Base-by-base conservation (phyloP, 805 yeast genomes). In the Nakazawaea laoshanensis region DNA sequence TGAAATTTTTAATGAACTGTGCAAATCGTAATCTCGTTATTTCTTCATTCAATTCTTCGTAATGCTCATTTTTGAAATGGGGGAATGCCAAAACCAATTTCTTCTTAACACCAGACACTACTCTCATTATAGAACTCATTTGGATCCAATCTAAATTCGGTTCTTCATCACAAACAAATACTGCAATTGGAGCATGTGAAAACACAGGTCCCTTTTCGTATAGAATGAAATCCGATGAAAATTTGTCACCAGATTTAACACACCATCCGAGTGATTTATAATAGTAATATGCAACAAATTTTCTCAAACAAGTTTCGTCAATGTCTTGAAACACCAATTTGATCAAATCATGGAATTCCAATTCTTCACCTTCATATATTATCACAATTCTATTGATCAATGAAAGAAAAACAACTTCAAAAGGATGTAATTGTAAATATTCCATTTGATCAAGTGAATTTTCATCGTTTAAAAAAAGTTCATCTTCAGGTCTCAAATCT, bases 151-250 rank as follows among this genome's bases (percentile, higher is more conserved):
- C 55, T 1, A 55, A 13, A 13, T 7, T 34, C 7, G 35, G 43
- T 1, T 41, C 42, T 19, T 34, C 31, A 36, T 57, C 56, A 21
- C 74, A 38, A 5, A 82, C 59, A 29, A 70, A 48, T 3, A 85
- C 59, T 5, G 89, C 84, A 52, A 74, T 84, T 50, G 87, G 95
- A 0, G 98, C 96, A 52, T 92, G 99, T 32, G 80, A 75, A 52
- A 88, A 86, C 2, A 96, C 96, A 7, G 97, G 98, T 0, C 99
- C 99, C 37, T 89, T 64, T 34, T 79, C 74, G 53, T 92, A 92
- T 4, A 92, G 61, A 7, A 92, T 57, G 53, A 63, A 80, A 46
- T 88, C 94, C n/a, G 83, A 70, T 2, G 96, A 95, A 53, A 92
- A 92, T 53, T 92, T 92, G 36, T 87, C 71, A 0, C 97, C 98